A percentile compares a stretch with the other conserved stretches of the same genome.
Conservation (phyloP, 2,329 filamentous ascomycete genomes). For the Emericellopsis atlantica region DNA sequence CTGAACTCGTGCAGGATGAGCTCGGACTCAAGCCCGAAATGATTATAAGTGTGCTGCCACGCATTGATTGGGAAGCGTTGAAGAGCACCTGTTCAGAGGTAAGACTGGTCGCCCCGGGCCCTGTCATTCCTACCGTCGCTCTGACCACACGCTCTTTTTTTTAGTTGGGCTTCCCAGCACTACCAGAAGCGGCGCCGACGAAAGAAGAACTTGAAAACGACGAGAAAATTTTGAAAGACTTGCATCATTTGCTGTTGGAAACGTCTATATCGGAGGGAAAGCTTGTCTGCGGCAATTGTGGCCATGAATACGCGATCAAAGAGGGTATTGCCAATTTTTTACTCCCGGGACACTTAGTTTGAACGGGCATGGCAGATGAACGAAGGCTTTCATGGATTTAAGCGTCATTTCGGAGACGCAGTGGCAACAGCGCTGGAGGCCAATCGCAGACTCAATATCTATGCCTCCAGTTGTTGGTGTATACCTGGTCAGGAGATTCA, state of each 20-base stretch:
- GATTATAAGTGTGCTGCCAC: conserved; percentile 71
- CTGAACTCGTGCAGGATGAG: conserved; percentile 80
- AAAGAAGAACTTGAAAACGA: conserved; percentile 49
- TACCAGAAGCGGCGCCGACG: conserved; percentile 53
- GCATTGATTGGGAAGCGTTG: conserved; percentile 80
- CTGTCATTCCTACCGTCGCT: background rate
- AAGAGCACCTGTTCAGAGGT: conserved; percentile 67
- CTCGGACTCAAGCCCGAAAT: conserved; percentile 71
- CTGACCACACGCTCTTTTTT: background rate
- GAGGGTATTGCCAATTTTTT: conserved; percentile 97
- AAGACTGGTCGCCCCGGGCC: conserved; percentile 9
- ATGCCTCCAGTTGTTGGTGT: no score
- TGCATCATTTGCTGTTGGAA: conserved; percentile 76
- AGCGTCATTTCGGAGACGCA: no score
- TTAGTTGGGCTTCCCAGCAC: conserved; percentile 66
- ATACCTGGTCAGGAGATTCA: no score
- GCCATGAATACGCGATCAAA: conserved; percentile 86
- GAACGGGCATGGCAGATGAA: conserved; percentile 6
- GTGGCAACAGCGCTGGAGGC: no score
- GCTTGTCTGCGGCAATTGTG: conserved; percentile 81
- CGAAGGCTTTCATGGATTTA: background rate
- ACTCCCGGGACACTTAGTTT: conserved; percentile 81
- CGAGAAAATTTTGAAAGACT: conserved; percentile 59
- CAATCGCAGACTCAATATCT: no score
- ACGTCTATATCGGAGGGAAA: conserved; percentile 83